Conservation (phyloP, 371 early-diverging fungal species). For the Lichtheimia ornata region DNA sequence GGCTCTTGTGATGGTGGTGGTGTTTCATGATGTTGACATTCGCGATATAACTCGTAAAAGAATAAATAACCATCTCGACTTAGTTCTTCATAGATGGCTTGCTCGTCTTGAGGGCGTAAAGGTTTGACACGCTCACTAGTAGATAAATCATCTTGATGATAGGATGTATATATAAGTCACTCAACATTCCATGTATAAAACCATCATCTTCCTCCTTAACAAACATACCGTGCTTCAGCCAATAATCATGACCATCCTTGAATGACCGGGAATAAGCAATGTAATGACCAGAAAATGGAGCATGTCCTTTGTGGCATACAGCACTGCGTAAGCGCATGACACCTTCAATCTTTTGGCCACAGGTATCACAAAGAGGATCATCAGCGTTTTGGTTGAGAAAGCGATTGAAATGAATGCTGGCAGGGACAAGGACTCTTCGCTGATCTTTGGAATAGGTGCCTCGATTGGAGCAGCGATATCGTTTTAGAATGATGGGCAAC, state of each 20-base stretch:
- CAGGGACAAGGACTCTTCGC: constrained; percentile 45
- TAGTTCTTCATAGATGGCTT: constrained; percentile 35
- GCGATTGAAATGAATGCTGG: constrained; percentile 48
- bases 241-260: constrained; percentile 15
- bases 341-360: constrained; percentile 34
- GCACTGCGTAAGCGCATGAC: constrained; percentile 55
- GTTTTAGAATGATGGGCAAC: constrained; percentile 57
- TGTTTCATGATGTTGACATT: constrained; percentile 21
- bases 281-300: constrained; percentile 57
- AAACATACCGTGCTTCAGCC: constrained; percentile 34
- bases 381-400: constrained; percentile 49
- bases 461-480: constrained; percentile 44
- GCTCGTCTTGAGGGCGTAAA: constrained; percentile 18
- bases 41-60: constrained; percentile 58
- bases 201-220: not conserved
- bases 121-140: constrained; percentile 24
- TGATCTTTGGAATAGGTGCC: constrained; percentile 39
- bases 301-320: constrained; percentile 55
- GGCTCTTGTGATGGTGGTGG: not conserved
- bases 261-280: constrained; percentile 46
- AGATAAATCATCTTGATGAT: constrained; percentile 40
- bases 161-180: not conserved
- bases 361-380: constrained; percentile 21
- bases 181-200: not conserved
- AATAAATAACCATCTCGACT: constrained; percentile 57